Conservation (phyloP, 768 basidiomycete species). For the Mycena vulgaris region DNA sequence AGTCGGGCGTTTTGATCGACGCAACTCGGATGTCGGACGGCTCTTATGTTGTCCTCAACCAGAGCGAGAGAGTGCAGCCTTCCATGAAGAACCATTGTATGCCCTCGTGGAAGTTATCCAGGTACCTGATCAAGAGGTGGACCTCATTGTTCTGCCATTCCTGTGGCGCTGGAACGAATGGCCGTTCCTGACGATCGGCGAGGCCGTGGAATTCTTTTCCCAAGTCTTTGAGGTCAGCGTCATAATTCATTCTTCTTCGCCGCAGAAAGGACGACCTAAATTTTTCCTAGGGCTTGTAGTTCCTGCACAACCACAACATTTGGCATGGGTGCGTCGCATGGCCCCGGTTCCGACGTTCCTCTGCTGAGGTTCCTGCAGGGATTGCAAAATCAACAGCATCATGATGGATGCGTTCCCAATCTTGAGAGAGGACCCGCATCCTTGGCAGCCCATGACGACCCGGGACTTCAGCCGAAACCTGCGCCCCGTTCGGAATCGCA, state of each 20-base stretch:
- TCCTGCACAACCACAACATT: constrained; percentile 48
- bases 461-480: neutral
- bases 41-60: constrained; percentile 39
- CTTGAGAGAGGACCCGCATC: neutral
- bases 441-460: neutral
- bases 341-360: neutral
- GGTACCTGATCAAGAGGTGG: constrained; percentile 35
- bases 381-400: constrained; percentile 22
- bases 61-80: constrained; percentile 28
- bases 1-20: neutral
- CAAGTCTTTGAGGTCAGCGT: constrained; percentile 49
- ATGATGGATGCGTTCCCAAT: constrained; percentile 16
- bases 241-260: neutral
- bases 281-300: constrained; percentile 47
- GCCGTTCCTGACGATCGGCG: constrained; percentile 47
- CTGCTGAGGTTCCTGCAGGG: neutral
- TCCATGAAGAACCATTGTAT: constrained; percentile 46
- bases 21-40: constrained; percentile 34
- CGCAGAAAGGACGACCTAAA: neutral
- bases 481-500: neutral
- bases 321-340: constrained; percentile 19
- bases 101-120: constrained; percentile 43
- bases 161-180: constrained; percentile 37
- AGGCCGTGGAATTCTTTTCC: constrained; percentile 46
- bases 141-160: constrained; percentile 49